Conservation (phyloP, 2,329 filamentous ascomycete species). For the Fusarium succisae region DNA sequence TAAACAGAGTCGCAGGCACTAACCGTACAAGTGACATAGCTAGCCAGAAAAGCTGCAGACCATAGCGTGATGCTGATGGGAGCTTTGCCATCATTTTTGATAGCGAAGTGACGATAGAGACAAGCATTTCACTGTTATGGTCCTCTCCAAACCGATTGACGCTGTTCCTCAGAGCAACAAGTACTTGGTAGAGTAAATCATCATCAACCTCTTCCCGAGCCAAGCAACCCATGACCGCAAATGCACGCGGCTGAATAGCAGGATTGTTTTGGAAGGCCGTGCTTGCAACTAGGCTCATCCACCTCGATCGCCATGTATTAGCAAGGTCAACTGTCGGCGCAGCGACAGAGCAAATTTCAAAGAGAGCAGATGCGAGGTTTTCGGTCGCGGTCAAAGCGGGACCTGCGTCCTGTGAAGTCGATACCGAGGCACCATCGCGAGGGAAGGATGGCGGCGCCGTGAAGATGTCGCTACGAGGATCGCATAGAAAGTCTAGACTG, state of each 20-base stretch:
- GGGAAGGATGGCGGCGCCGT: conserved; percentile 56
- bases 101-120: conserved; percentile 72
- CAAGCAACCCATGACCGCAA: conserved; percentile 76
- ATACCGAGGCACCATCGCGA: conserved; percentile 64
- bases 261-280: conserved; percentile 79
- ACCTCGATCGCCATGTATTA: conserved; percentile 75
- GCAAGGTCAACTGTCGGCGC: conserved; percentile 71
- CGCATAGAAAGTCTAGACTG: conserved; percentile 67
- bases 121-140: conserved; percentile 72
- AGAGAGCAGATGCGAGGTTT: conserved; percentile 67
- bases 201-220: conserved; percentile 78
- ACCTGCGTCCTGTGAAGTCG: conserved; percentile 63
- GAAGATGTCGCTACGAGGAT: conserved; percentile 67
- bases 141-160: conserved; percentile 72
- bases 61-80: conserved; percentile 72
- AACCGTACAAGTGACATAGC: conserved; percentile 73
- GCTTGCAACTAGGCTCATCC: conserved; percentile 78
- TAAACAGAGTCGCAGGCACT: conserved; percentile 70
- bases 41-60: conserved; percentile 75
- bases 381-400: conserved; percentile 66
- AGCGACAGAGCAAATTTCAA: conserved; percentile 70
- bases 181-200: conserved; percentile 75
- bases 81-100: conserved; percentile 78
- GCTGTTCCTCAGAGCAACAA: conserved; percentile 73
- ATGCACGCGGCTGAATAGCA: conserved; percentile 74